These are phyloP conservation scores for Hypoxylon sp. DNA, from an alignment of 2,329 filamentous ascomycete species.

Conservation along the genomic window DNA sequence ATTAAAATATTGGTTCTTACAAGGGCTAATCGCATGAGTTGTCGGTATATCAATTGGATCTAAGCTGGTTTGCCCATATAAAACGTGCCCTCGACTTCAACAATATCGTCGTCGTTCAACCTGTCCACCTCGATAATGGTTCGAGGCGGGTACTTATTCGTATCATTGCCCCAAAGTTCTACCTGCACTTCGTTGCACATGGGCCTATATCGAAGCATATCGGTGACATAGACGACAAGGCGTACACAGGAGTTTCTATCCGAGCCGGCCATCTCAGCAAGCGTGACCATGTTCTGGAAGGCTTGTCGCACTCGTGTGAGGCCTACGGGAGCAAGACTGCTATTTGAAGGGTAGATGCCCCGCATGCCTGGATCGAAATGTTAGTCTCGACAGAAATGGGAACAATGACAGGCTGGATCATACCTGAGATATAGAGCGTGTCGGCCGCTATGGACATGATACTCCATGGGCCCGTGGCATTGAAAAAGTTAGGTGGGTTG, in stretches of 20 bases:
- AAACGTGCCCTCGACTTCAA: conserved; percentile 47
- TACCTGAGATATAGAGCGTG: conserved; percentile 45
- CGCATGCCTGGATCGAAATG: conserved; percentile 37
- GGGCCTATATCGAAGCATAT: conserved; percentile 48
- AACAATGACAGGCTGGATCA: not conserved
- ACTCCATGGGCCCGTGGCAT: conserved; percentile 44
- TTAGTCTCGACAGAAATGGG: not conserved
- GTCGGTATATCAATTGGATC: too few relatives aligned
- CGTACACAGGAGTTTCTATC: conserved; percentile 35
- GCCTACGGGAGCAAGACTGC: conserved; percentile 43
- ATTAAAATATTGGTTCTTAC: not conserved
- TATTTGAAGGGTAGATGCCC: conserved; percentile 45
- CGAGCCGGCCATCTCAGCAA: conserved; percentile 44
- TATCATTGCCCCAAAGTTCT: conserved; percentile 45
- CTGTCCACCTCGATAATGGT: conserved; percentile 47
- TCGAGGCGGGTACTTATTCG: conserved; percentile 43
- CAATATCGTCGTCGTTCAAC: conserved; percentile 47
- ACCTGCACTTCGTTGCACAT: conserved; percentile 46
- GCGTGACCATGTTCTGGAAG: conserved; percentile 45
- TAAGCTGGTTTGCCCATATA: conserved; percentile 3
- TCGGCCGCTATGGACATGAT: conserved; percentile 44
- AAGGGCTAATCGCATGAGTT: not conserved
- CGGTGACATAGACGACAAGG: conserved; percentile 46
- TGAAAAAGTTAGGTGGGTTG: conserved; percentile 43
- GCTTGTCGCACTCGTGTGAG: conserved; percentile 45